phyloP scores from a whole-genome alignment of 441 rosid species.

The Aleurites moluccanus region DNA sequence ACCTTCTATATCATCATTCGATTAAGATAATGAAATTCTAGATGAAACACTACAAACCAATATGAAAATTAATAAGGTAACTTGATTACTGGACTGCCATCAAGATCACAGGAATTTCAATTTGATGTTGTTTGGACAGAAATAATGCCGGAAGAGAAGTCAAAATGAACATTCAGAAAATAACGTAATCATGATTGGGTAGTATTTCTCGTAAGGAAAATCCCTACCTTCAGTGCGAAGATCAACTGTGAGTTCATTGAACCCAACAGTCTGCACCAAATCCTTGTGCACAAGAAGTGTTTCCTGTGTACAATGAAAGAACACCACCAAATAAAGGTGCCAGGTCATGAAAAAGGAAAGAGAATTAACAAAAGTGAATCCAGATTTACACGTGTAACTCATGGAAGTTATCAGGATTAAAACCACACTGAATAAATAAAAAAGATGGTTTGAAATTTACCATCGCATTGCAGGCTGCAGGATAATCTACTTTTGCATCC shows the following conservation, averaged over 20 bases:
- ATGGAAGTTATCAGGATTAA: not conserved
- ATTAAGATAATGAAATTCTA: not conserved
- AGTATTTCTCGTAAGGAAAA: not conserved
- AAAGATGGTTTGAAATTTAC: slow-evolving; percentile 38
- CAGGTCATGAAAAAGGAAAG: slow-evolving; percentile 10
- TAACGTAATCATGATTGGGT: slow-evolving; percentile 4
- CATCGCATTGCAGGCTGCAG: slow-evolving; percentile 99
- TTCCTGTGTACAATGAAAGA: slow-evolving; percentile 53
- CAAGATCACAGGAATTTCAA: not conserved
- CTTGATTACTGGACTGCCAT: not conserved
- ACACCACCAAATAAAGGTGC: slow-evolving; percentile 8
- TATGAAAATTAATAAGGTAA: not conserved
- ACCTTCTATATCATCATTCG: not conserved
- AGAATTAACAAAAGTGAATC: slow-evolving; percentile 5
- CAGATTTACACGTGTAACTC: slow-evolving; percentile 10
- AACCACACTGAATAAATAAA: not conserved
- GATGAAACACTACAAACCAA: not conserved
- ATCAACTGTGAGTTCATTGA: slow-evolving; percentile 49
- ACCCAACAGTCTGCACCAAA: slow-evolving; percentile 58
- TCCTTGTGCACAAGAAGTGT: slow-evolving; percentile 93
- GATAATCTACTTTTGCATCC: slow-evolving; percentile 96
- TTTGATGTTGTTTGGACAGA: not conserved
- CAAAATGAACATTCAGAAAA: not conserved
- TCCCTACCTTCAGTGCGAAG: slow-evolving; percentile 64
- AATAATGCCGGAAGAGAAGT: not conserved